phyloP scores from a whole-genome alignment of 768 basidiomycete genomes.

The Basidioascus undulatus region DNA sequence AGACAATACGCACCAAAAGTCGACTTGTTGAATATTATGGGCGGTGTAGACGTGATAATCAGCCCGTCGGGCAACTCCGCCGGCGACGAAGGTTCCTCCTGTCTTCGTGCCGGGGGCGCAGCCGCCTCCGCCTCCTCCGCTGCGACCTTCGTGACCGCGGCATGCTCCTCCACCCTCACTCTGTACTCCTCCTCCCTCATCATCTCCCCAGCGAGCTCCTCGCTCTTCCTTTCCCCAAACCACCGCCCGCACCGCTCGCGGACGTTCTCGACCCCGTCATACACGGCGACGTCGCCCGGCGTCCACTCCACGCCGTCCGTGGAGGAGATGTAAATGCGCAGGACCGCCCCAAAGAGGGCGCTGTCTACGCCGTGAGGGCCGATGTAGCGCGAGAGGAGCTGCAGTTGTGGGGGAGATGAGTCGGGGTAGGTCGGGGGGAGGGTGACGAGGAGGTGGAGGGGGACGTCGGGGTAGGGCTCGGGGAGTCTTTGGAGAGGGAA shows the following conservation, averaged over 20 bases:
- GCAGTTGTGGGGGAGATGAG: conserved; percentile 49
- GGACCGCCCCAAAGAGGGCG: conserved; percentile 46
- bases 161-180: not conserved
- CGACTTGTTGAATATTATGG: too few relatives aligned
- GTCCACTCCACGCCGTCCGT: conserved; percentile 45
- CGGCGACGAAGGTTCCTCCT: too few relatives aligned
- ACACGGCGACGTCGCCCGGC: conserved; percentile 48
- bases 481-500: not conserved
- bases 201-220: not conserved
- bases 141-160: not conserved
- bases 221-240: conserved; percentile 29
- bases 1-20: too few relatives aligned
- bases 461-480: conserved; percentile 18
- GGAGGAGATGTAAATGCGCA: conserved; percentile 54
- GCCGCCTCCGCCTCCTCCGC: too few relatives aligned
- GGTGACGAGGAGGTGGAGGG: conserved; percentile 22
- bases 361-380: conserved; percentile 56
- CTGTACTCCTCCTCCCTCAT: not conserved
- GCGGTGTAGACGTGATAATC: too few relatives aligned
- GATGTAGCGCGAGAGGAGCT: conserved; percentile 59
- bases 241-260: conserved; percentile 39
- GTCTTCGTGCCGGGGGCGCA: not conserved
- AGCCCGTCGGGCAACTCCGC: too few relatives aligned
- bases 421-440: conserved; percentile 34
- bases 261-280: conserved; percentile 58